Conservation (phyloP, 352 stramenopile species). For the Phytopythium chamaehyphon region DNA sequence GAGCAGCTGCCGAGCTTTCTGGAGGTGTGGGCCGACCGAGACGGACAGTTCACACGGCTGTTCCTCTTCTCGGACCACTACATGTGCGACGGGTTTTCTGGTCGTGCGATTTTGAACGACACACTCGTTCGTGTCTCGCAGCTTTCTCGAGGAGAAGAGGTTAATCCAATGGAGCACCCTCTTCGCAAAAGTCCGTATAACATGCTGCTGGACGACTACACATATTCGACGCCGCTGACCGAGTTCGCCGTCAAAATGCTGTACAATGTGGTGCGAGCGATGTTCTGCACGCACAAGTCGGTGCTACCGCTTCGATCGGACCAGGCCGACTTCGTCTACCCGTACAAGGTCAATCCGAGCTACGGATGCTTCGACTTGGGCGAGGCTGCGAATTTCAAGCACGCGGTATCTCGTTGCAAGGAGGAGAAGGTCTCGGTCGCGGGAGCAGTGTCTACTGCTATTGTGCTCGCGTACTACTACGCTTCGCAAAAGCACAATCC, state of each 20-base stretch:
- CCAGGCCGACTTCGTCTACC: slow-evolving; percentile 22
- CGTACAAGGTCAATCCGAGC: slow-evolving; percentile 19
- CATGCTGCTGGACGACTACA: slow-evolving; percentile 7
- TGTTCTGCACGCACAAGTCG: slow-evolving; percentile 12
- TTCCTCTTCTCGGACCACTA: slow-evolving; percentile 50
- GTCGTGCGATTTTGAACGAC: slow-evolving; percentile 29
- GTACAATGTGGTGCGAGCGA: slow-evolving; percentile 18
- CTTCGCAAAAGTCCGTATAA: slow-evolving; percentile 4
- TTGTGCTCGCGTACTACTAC: slow-evolving; percentile 20
- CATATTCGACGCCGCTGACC: slow-evolving; percentile 10
- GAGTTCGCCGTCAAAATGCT: slow-evolving; percentile 25
- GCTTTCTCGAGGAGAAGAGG: slow-evolving; percentile 1
- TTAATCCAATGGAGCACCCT: slow-evolving; percentile 2
- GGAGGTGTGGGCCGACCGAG: slow-evolving; percentile 20
- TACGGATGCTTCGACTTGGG: slow-evolving; percentile 25
- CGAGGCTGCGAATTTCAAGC: slow-evolving; percentile 14
- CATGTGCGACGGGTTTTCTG: slow-evolving; percentile 36
- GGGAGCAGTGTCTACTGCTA: slow-evolving; percentile 20
- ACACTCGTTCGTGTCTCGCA: slow-evolving; percentile 19
- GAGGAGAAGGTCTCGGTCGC: slow-evolving; percentile 27
- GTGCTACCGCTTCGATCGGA: slow-evolving; percentile 24
- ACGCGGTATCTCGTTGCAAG: slow-evolving; percentile 18
- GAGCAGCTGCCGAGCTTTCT: slow-evolving; percentile 29
- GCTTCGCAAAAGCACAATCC: slow-evolving; percentile 9
- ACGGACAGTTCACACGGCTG: slow-evolving; percentile 11